These are phyloP conservation scores for Stylonectria norvegica DNA, from an alignment of 2,329 filamentous ascomycete genomes.

Conservation along the genomic window DNA sequence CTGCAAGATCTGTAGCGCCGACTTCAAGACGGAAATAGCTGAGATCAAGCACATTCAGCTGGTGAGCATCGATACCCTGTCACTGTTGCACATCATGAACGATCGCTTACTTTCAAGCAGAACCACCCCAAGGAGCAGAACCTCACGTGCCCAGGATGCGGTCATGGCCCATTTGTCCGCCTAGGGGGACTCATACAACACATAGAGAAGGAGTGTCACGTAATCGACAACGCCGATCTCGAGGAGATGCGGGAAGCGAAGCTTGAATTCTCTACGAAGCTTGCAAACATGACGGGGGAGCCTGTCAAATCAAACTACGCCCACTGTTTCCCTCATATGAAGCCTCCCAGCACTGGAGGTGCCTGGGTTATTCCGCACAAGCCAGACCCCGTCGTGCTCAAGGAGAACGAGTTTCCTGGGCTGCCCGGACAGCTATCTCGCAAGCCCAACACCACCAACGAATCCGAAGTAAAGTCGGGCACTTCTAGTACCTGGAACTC, in stretches of 20 bases:
- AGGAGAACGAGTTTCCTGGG: slow-evolving; percentile 16
- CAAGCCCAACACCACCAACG: neutral
- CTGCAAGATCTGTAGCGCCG: slow-evolving; percentile 37
- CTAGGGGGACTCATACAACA: slow-evolving; percentile 42
- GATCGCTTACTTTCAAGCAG: slow-evolving; percentile 28
- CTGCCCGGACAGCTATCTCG: slow-evolving; percentile 8
- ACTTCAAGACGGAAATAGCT: slow-evolving; percentile 34
- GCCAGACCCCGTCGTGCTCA: slow-evolving; percentile 5
- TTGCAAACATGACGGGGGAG: slow-evolving; percentile 26
- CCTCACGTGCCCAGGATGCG: slow-evolving; percentile 48
- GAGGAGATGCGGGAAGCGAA: slow-evolving; percentile 36
- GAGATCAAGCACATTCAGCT: slow-evolving; percentile 35
- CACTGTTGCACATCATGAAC: neutral
- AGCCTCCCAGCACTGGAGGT: neutral
- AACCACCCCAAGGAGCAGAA: slow-evolving; percentile 38
- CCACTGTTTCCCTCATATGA: slow-evolving; percentile 28
- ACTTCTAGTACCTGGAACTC: slow-evolving; percentile 3
- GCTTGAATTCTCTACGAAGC: slow-evolving; percentile 32
- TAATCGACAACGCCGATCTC: slow-evolving; percentile 33
- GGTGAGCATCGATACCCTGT: slow-evolving; percentile 22
- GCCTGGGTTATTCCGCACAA: neutral
- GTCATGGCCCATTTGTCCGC: slow-evolving; percentile 32
- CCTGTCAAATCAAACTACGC: slow-evolving; percentile 28
- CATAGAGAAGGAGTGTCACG: slow-evolving; percentile 42
- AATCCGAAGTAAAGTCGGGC: too few species aligned